These are phyloP conservation scores for Daedalea quercina DNA, from an alignment of 768 basidiomycete genomes.

Conservation along the genomic window DNA sequence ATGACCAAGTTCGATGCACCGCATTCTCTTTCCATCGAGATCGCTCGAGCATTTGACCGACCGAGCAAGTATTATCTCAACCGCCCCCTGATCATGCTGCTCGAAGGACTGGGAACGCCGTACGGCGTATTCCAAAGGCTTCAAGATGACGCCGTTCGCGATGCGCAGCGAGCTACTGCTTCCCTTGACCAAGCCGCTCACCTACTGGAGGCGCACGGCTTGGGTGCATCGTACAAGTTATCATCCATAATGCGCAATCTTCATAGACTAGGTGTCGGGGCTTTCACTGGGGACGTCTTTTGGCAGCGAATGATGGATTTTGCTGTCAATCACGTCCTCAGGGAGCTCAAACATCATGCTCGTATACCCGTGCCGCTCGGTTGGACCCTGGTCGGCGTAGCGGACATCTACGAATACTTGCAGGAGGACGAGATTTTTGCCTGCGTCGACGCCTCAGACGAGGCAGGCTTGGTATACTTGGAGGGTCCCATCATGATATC, in stretches of 20 bases:
- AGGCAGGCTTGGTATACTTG: constrained; percentile 33
- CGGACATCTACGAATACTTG: constrained; percentile 53
- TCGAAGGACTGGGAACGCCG: constrained; percentile 52
- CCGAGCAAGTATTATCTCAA: constrained; percentile 54
- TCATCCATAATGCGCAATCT: constrained; percentile 45
- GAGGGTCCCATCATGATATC: constrained; percentile 51
- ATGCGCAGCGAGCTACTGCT: constrained; percentile 35
- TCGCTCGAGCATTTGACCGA: constrained; percentile 56
- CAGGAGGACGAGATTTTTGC: constrained; percentile 54
- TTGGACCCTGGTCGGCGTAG: constrained; percentile 68
- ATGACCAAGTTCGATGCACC: constrained; percentile 65
- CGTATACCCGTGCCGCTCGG: constrained; percentile 68
- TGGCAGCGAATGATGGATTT: constrained; percentile 46
- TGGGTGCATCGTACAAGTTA: constrained; percentile 51
- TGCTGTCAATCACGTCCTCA: constrained; percentile 55
- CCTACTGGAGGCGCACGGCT: constrained; percentile 49
- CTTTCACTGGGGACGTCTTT: constrained; percentile 35
- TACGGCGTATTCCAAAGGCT: constrained; percentile 45
- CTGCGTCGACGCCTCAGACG: constrained; percentile 40
- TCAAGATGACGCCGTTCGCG: constrained; percentile 44
- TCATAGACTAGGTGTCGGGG: constrained; percentile 37
- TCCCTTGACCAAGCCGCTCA: constrained; percentile 39
- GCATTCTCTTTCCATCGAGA: constrained; percentile 44
- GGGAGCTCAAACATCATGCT: constrained; percentile 55
- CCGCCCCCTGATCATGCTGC: constrained; percentile 61